A percentile compares a stretch with the other conserved stretches of the same genome.
These are phyloP conservation scores for Camellia oleifera DNA, from an alignment of 179 eudicot genomes.

Conservation along the genomic window DNA sequence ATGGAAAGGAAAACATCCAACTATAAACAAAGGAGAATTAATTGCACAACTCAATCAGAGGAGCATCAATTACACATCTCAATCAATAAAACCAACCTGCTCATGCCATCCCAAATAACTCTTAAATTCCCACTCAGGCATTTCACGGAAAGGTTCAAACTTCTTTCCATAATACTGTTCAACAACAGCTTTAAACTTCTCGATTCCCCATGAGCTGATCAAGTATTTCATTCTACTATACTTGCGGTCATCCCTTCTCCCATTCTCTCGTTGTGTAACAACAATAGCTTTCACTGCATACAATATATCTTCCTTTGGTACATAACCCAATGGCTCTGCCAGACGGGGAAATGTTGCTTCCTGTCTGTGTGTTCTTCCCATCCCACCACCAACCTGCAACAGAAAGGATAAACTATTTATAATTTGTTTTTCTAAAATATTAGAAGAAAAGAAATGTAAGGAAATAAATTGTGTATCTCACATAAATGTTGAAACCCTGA, in stretches of 20 bases:
- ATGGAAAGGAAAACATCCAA: not conserved
- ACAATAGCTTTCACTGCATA: constrained; percentile 99
- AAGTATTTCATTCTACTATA: constrained; percentile 95
- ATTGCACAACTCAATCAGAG: not conserved
- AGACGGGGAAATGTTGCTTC: constrained; percentile 91
- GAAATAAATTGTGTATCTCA: constrained; percentile 29
- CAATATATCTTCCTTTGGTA: constrained; percentile 91
- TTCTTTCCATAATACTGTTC: constrained; percentile 93
- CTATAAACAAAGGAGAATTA: not conserved
- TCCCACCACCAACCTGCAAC: constrained; percentile 97
- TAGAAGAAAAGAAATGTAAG: not conserved
- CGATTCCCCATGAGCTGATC: constrained; percentile 96
- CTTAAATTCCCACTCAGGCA: constrained; percentile 97
- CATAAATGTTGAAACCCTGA: constrained; percentile 91
- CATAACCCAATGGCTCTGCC: constrained; percentile 97
- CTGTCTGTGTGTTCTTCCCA: constrained; percentile 95
- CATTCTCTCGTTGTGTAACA: constrained; percentile 94
- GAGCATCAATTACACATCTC: not conserved
- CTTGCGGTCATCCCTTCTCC: constrained; percentile 98
- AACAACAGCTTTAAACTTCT: constrained; percentile 83
- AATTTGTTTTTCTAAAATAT: not conserved
- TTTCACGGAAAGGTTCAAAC: constrained; percentile 78
- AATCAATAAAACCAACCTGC: constrained; percentile 51
- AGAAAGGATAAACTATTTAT: constrained; percentile 7
- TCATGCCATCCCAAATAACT: constrained; percentile 98